These are phyloP conservation scores for Colletotrichum sp. DNA, from an alignment of 2,329 filamentous ascomycete genomes.

Conservation along the genomic window DNA sequence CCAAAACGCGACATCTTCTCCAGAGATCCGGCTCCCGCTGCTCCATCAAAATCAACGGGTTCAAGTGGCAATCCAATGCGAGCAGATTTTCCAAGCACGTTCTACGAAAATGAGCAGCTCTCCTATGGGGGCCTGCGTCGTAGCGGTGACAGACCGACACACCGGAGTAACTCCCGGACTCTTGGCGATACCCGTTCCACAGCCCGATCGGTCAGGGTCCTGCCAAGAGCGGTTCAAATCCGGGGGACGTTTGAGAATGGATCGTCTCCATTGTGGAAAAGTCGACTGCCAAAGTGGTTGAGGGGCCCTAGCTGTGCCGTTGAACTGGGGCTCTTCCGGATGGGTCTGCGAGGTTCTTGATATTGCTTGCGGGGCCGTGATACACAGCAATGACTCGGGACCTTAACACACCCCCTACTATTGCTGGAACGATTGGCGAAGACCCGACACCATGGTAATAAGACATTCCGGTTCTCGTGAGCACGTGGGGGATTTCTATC, in stretches of 20 bases:
- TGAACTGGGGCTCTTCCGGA: background rate
- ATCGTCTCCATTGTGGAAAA: background rate
- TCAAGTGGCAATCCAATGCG: background rate
- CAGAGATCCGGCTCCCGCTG: no score
- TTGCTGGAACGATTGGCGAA: background rate
- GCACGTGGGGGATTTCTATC: conserved; percentile 1
- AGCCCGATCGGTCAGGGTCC: background rate
- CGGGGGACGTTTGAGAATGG: background rate
- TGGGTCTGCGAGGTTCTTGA: background rate
- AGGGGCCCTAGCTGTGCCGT: background rate
- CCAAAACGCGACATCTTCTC: background rate
- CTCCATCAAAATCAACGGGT: background rate
- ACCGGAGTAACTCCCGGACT: background rate
- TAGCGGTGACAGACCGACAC: conserved; percentile 1
- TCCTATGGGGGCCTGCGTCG: background rate
- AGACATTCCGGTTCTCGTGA: background rate
- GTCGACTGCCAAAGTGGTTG: background rate
- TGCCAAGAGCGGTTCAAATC: background rate
- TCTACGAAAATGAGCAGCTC: background rate
- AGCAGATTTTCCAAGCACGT: background rate
- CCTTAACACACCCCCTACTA: background rate
- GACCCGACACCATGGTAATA: background rate
- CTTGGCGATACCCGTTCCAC: background rate
- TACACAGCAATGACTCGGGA: background rate
- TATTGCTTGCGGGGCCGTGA: background rate